Evolutionary conservation across 371 early-diverging fungal species (phyloP).

Genomic region (Sporodiniella umbellata): DNA sequence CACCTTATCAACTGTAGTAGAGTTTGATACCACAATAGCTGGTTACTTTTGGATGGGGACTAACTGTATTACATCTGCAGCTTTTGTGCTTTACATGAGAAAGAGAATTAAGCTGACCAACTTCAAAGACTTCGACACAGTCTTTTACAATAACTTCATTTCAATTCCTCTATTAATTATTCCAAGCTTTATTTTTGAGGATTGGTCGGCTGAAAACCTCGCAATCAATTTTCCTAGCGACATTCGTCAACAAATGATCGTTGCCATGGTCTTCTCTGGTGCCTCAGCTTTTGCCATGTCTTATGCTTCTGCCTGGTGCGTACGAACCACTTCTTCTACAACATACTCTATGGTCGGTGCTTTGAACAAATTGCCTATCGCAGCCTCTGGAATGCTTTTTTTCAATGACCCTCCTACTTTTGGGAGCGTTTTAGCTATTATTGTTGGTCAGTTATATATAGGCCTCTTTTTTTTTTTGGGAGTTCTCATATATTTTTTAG

Average conservation of each 20-base stretch:
- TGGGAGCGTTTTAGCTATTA: conserved; percentile 77
- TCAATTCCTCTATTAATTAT: conserved; percentile 84
- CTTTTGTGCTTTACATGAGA: conserved; percentile 91
- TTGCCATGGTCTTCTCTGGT: conserved; percentile 81
- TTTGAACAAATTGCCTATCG: conserved; percentile 97
- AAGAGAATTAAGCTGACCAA: conserved; percentile 78
- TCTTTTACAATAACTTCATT: conserved; percentile 95
- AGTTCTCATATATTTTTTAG: too few relatives aligned
- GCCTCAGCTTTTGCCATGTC: conserved; percentile 90
- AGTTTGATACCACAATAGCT: conserved; percentile 35
- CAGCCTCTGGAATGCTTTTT: conserved; percentile 95
- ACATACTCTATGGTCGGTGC: conserved; percentile 99
- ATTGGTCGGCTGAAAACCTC: conserved; percentile 58
- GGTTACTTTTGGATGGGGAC: conserved; percentile 86
- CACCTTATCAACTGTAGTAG: conserved; percentile 37
- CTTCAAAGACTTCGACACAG: conserved; percentile 95
- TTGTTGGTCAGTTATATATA: conserved; percentile 49
- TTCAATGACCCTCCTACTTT: conserved; percentile 85
- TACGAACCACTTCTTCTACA: conserved; percentile 93
- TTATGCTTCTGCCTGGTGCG: conserved; percentile 93
- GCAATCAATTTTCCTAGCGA: conserved; percentile 50
- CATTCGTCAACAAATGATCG: conserved; percentile 48
- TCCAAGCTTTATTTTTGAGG: conserved; percentile 79
- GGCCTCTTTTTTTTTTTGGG: too few relatives aligned
- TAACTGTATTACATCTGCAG: conserved; percentile 94